Evolutionary conservation across 768 basidiomycete species (phyloP).

Genomic region (Lepiota subincarnata): DNA sequence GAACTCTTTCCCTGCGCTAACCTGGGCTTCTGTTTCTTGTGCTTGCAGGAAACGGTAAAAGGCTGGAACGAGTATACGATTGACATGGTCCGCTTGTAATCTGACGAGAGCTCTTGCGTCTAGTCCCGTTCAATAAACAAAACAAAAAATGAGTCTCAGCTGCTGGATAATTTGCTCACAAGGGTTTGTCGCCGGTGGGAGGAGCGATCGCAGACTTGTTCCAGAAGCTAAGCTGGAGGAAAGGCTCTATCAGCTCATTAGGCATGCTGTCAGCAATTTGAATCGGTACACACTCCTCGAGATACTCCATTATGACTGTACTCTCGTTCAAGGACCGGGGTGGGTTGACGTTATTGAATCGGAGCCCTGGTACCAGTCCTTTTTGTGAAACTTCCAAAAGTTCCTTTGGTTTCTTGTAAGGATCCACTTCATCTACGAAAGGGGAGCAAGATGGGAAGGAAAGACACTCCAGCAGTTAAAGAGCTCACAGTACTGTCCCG

Average conservation of each 20-base stretch:
- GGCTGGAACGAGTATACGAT: conserved; percentile 58
- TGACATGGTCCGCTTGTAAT: conserved; percentile 66
- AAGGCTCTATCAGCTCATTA: background rate
- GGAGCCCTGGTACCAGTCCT: conserved; percentile 72
- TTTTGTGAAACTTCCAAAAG: conserved; percentile 80
- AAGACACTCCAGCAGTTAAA: background rate
- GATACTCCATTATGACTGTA: conserved; percentile 71
- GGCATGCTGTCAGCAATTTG: background rate
- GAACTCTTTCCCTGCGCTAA: conserved; percentile 50
- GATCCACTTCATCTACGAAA: conserved; percentile 68
- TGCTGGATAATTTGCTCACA: conserved; percentile 37
- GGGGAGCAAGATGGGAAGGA: background rate
- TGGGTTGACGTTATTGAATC: conserved; percentile 47
- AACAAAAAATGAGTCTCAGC: background rate
- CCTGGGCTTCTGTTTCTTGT: conserved; percentile 52
- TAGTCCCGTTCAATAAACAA: conserved; percentile 22
- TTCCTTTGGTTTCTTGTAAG: conserved; percentile 77
- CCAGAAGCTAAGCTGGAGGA: conserved; percentile 34
- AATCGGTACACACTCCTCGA: conserved; percentile 58
- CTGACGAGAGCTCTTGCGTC: conserved; percentile 66
- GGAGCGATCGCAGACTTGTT: conserved; percentile 44
- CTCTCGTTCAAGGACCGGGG: conserved; percentile 73
- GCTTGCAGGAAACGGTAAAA: conserved; percentile 77
- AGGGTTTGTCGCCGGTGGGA: conserved; percentile 55
- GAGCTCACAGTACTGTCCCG: conserved; percentile 24